phyloP scores from a whole-genome alignment of 164 flowering plant genomes.

The Vitis rupestris region DNA sequence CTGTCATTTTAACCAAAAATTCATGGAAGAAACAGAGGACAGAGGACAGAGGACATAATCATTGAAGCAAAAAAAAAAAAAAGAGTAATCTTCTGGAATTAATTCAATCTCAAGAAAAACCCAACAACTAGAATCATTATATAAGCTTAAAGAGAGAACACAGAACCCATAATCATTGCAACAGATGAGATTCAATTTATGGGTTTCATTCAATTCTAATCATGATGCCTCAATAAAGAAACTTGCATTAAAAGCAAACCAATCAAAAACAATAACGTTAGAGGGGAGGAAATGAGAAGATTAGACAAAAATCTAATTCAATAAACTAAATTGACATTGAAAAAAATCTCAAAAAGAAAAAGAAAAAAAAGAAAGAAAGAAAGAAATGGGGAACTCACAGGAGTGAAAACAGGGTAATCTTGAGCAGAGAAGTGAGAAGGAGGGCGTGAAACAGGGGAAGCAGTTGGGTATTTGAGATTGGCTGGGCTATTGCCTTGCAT shows the following conservation, averaged over 20 bases:
- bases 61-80: too few relatives aligned
- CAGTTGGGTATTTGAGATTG: slow-evolving; percentile 32
- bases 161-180: neutral
- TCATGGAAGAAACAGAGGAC: neutral
- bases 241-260: neutral
- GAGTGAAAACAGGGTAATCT: slow-evolving; percentile 97
- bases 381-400: slow-evolving; percentile 52
- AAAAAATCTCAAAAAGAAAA: neutral
- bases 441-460: slow-evolving; percentile 47
- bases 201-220: neutral
- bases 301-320: neutral
- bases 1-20: neutral
- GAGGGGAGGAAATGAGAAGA: neutral
- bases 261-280: too few relatives aligned
- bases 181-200: neutral
- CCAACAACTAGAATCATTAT: too few relatives aligned
- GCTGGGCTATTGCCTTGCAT: slow-evolving; percentile 67
- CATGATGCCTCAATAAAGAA: neutral
- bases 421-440: slow-evolving; percentile 70
- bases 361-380: neutral
- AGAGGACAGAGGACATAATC: too few relatives aligned
- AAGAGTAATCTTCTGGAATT: too few relatives aligned
- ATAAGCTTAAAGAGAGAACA: neutral
- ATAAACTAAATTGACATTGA: slow-evolving; percentile 4
- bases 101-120: too few relatives aligned